Percentiles rank a stretch among this genome's conserved stretches.
Conservation (phyloP, 2,329 filamentous ascomycete genomes). For the Aspergillus sp. region DNA sequence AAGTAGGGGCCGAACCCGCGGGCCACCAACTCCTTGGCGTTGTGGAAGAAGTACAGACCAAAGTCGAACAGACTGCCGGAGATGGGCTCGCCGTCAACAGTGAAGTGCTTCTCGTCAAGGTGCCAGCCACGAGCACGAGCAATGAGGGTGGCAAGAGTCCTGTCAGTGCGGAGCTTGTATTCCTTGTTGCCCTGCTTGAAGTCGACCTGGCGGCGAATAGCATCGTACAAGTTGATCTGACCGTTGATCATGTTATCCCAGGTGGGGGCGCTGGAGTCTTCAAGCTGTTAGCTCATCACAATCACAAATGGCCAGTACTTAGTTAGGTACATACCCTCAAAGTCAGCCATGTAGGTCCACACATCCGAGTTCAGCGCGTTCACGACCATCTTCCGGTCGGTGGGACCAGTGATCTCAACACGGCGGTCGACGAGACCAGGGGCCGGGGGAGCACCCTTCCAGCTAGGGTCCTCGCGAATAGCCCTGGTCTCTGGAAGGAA, state of each 20-base stretch:
- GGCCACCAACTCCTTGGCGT: slow-evolving; percentile 82
- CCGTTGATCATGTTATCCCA: slow-evolving; percentile 99
- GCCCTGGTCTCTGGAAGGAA: slow-evolving; percentile 95
- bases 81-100: slow-evolving; percentile 90
- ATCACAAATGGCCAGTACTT: neutral
- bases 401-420: slow-evolving; percentile 96
- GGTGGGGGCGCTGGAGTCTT: slow-evolving; percentile 91
- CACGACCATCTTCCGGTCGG: slow-evolving; percentile 98
- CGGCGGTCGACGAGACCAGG: slow-evolving; percentile 90
- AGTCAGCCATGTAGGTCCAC: slow-evolving; percentile 99
- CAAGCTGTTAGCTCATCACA: slow-evolving; percentile 2
- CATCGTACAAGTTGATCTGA: slow-evolving; percentile 96
- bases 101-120: slow-evolving; percentile 97
- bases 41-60: slow-evolving; percentile 99
- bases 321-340: slow-evolving; percentile 69
- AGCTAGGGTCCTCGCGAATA: slow-evolving; percentile 90
- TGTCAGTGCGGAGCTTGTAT: slow-evolving; percentile 95
- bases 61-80: slow-evolving; percentile 94
- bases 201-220: slow-evolving; percentile 88
- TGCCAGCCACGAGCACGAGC: slow-evolving; percentile 96
- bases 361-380: slow-evolving; percentile 95
- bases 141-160: slow-evolving; percentile 83
- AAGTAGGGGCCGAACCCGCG: slow-evolving; percentile 91
- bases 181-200: slow-evolving; percentile 95
- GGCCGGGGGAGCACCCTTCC: slow-evolving; percentile 88